Evolutionary conservation across 176 grass and related monocot genomes (phyloP).

Genomic region (Phyllostachys edulis): DNA sequence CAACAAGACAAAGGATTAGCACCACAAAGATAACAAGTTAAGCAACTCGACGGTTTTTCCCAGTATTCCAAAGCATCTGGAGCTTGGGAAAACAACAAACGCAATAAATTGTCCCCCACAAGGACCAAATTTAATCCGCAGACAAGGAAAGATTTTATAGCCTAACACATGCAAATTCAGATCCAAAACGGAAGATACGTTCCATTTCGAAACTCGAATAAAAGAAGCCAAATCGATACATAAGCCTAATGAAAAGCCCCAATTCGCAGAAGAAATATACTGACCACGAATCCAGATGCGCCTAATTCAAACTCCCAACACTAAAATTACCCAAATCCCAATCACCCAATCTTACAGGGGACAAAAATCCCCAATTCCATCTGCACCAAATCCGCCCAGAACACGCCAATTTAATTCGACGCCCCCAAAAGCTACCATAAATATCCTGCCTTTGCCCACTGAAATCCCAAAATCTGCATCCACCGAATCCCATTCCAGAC

Average conservation of each 20-base stretch:
- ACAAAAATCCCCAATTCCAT: neutral
- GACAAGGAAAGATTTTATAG: neutral
- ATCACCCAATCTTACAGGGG: neutral
- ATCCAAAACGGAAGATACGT: neutral
- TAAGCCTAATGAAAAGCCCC: neutral
- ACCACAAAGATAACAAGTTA: neutral
- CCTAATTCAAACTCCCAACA: neutral
- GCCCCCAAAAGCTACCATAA: neutral
- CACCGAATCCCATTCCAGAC: neutral
- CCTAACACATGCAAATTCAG: slow-evolving; percentile 1
- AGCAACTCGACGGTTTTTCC: neutral
- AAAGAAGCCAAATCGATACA: neutral
- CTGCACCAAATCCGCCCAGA: neutral
- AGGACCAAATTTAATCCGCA: neutral
- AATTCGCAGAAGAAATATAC: neutral
- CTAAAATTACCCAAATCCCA: neutral
- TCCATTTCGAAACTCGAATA: neutral
- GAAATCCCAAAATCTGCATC: slow-evolving; percentile 20
- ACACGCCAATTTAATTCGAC: neutral
- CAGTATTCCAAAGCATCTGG: slow-evolving; percentile 23
- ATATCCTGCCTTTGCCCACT: slow-evolving; percentile 1
- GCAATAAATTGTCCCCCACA: neutral
- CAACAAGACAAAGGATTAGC: neutral
- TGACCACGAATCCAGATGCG: neutral
- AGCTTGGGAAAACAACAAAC: slow-evolving; percentile 7